Evolutionary conservation across 2,329 filamentous ascomycete genomes (phyloP), one percentile per base, ranked within the genome.

Genomic region (Colletotrichum coccodes): DNA sequence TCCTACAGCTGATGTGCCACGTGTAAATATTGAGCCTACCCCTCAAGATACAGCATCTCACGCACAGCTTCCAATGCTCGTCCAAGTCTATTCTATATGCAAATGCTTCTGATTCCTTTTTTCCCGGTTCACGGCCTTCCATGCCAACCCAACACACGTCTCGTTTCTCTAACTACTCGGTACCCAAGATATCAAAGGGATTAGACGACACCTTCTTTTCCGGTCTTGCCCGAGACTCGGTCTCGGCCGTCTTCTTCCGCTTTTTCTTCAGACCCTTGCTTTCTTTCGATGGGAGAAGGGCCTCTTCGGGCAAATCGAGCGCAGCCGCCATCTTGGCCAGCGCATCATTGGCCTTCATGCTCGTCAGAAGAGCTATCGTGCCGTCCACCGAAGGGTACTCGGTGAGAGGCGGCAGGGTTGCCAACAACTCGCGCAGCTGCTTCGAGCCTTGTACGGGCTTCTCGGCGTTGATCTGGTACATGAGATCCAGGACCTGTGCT

Each of bases 401-500:
- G 3, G 50, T 40, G 11, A 72, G 44, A 2, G 53, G 12, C 1
- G 68, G 70, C 9, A 72, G n/a, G 3, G 52, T 32, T 11, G 42
- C 34, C 0, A 72, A 36, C 38, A 60, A 56, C 12, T 53, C 21
- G 23, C 50, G 56, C 9, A 71, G 54, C n/a, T 40, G 32, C 6
- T 26, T 59, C 18, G 58, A 34, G 8, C 60, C 50, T 3, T 58
- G 38, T 3, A 60, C 36, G 8, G 56, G 16, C 8, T 28, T 23
- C 6, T 57, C 49, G 7, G 46, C n/a, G 23, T 57, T 38, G 3
- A 44, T 62, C 21, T 75, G 53, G 1, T 72, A 70, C 2, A 82
- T 59, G 9, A 81, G 73, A 28, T 80, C 79, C 3, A 86, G 70
- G 4, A 89, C 75, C 73, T 90, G 88, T 68, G 79, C 79, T 23